Evolutionary conservation across 768 basidiomycete species (phyloP), one percentile per base, ranked within the genome.

Genomic region (Kondoa subrosea): DNA sequence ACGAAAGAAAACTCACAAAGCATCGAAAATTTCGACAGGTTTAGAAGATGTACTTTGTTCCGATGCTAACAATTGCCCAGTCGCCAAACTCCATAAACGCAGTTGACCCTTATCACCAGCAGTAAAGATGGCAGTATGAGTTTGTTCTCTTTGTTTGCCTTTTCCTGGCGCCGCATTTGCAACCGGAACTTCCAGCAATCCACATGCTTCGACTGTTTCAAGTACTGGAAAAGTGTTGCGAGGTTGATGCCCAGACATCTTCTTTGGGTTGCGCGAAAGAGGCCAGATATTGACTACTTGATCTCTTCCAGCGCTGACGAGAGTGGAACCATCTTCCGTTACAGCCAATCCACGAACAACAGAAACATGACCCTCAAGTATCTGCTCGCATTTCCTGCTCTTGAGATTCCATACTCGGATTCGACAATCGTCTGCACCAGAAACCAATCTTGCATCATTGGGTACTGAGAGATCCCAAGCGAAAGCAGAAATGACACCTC

Each of bases 221-320:
- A 69, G 72, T 1, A 73, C 73, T 27, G 78, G 76, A 26, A 78
- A 74, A n/a, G 78, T 80, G 32, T 79, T 78, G 56, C 79, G 77
- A 8, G 40, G 40, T 21, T 66, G 82, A 85, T 8, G 80, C 79
- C 29, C 61, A 3, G 61, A 31, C 12, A 31, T 17, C 61, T 63
- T 63, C 12, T 27, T 16, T 72, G 83, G 85, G 25, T 77, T 71
- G 34, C 65, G 73, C 65, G 33, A 73, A 70, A 95, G 80, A 74
- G 97, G 88, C 95, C 95, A 99, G 1, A 99, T 80, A 62, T 96
- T 78, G 25, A 90, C 87, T 0, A 97, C 91, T 4, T 89, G 86
- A 77, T 99, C 95, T 68, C 95, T 80, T 30, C 92, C 93, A 17
- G 89, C 92, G 67, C 86, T 91, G 67, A 97, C 79, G 27, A 95